A percentile compares a stretch with the other conserved stretches of the same genome.
These are phyloP conservation scores for Termitomyces titanicus DNA, from an alignment of 768 basidiomycete genomes.

Conservation along the genomic window DNA sequence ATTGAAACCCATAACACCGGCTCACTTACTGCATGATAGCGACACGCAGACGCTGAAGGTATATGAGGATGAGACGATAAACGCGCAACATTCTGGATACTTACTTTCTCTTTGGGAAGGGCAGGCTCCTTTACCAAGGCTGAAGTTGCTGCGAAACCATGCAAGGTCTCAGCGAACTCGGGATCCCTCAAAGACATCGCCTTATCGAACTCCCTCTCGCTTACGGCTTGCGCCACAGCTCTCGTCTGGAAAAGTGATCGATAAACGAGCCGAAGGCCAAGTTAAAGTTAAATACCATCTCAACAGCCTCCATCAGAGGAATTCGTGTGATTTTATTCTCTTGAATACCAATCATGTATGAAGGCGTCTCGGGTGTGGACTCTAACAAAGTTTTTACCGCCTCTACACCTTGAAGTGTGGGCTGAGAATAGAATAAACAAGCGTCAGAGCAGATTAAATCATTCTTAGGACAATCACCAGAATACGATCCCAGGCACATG, in stretches of 20 bases:
- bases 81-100: not conserved
- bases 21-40: slow-evolving; percentile 83
- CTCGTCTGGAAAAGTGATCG: slow-evolving; percentile 55
- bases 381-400: slow-evolving; percentile 87
- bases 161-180: slow-evolving; percentile 83
- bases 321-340: slow-evolving; percentile 95
- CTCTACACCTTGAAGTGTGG: slow-evolving; percentile 91
- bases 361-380: slow-evolving; percentile 87
- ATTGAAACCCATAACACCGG: not conserved
- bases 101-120: slow-evolving; percentile 50
- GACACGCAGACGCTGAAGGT: slow-evolving; percentile 63
- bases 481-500: slow-evolving; percentile 91
- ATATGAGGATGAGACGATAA: slow-evolving; percentile 10
- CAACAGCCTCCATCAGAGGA: slow-evolving; percentile 90
- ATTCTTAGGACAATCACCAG: slow-evolving; percentile 46
- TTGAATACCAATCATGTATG: slow-evolving; percentile 94
- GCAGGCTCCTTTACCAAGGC: slow-evolving; percentile 48
- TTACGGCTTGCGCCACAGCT: slow-evolving; percentile 80
- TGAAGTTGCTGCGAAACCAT: slow-evolving; percentile 78
- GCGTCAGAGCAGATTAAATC: not conserved
- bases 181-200: slow-evolving; percentile 89
- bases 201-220: slow-evolving; percentile 75
- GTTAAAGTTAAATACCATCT: slow-evolving; percentile 48
- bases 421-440: slow-evolving; percentile 41
- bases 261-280: not conserved